These are phyloP conservation scores for Arabidopsis lyrata DNA, from an alignment of 441 rosid genomes.

Conservation along the genomic window DNA sequence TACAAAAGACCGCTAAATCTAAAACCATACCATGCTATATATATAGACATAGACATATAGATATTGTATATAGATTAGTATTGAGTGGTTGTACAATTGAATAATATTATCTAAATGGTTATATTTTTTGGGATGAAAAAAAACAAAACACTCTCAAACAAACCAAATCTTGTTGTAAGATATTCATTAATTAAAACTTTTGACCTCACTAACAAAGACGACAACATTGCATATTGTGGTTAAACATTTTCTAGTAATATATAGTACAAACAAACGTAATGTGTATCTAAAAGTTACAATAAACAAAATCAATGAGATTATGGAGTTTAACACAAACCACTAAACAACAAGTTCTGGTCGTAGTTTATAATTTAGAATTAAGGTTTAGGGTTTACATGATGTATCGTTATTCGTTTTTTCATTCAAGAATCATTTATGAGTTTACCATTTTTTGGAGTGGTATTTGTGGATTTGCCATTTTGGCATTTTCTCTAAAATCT, in stretches of 20 bases:
- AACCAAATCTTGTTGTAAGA: not conserved
- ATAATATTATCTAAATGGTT: conserved; percentile 8
- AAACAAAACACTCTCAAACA: not conserved
- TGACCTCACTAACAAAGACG: not conserved
- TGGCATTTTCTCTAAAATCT: no score
- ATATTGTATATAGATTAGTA: conserved; percentile 27
- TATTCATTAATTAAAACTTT: not conserved
- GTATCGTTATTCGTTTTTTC: no score
- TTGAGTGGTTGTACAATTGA: conserved; percentile 32
- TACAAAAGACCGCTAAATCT: conserved; percentile 35
- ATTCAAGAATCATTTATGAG: no score
- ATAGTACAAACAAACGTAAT: no score
- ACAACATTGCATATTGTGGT: not conserved
- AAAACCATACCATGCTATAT: not conserved
- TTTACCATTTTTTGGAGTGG: no score
- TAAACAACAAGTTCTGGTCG: no score
- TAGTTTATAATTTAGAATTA: no score
- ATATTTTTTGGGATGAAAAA: not conserved
- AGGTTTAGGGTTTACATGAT: not conserved
- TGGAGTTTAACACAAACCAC: not conserved
- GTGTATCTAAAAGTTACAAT: not conserved
- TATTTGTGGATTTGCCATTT: no score
- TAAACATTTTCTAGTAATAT: not conserved
- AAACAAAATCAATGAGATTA: no score
- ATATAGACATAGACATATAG: not conserved